Percentiles rank a stretch among this genome's conserved stretches.
phyloP scores from a whole-genome alignment of 1,139 yeast genomes.

The Geotrichum bryndzae region DNA sequence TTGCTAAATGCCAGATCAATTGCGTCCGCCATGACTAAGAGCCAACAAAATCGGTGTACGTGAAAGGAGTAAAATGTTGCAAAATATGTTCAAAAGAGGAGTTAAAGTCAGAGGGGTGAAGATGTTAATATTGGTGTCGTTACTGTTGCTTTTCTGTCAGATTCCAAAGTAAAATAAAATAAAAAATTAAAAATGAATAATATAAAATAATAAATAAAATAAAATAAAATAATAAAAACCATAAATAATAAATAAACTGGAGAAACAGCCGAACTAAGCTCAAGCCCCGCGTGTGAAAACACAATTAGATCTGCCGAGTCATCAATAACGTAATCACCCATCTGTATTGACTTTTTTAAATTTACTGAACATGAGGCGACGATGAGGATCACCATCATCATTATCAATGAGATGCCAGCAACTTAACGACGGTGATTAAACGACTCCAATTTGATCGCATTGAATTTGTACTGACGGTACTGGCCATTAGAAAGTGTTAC shows the following conservation, averaged over 20 bases:
- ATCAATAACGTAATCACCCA: neutral
- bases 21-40: conserved; percentile 23
- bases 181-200: too few relatives aligned
- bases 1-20: conserved; percentile 63
- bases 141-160: too few relatives aligned
- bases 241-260: neutral
- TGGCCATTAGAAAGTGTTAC: neutral
- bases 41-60: neutral
- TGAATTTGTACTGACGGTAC: neutral
- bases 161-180: too few relatives aligned
- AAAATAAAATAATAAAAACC: too few relatives aligned
- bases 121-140: too few relatives aligned
- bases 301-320: neutral
- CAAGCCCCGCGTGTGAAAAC: neutral
- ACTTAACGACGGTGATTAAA: neutral
- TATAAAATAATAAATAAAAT: too few relatives aligned
- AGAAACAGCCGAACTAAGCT: neutral
- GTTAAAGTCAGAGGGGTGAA: too few relatives aligned
- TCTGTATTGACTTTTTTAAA: neutral
- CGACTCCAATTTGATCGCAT: neutral
- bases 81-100: neutral
- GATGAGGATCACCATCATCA: neutral
- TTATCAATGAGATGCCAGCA: neutral
- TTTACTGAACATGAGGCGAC: neutral
- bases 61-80: neutral